Conservation (phyloP, 1,284 basidiomycete species). For the Filobasidium uniguttulatum region DNA sequence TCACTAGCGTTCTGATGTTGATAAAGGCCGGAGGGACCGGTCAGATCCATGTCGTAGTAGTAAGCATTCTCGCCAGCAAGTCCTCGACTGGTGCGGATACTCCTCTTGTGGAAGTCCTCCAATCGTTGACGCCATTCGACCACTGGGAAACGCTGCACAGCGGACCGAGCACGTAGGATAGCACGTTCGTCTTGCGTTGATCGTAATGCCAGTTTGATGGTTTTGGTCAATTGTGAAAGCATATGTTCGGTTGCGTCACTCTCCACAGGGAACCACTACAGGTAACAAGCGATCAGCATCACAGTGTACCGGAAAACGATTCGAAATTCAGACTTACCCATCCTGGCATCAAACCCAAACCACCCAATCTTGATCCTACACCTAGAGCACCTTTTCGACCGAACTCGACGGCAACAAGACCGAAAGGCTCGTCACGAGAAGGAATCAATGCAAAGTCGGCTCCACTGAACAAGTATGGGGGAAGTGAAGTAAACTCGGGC, state of each 20-base stretch:
- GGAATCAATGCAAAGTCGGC: constrained; percentile 89
- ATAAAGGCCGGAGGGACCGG: constrained; percentile 8
- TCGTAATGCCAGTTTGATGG: constrained; percentile 81
- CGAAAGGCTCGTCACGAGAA: constrained; percentile 87
- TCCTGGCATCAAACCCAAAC: constrained; percentile 88
- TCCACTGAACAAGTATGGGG: constrained; percentile 80
- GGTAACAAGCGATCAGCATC: constrained; percentile 11
- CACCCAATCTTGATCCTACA: constrained; percentile 80
- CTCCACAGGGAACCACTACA: constrained; percentile 95
- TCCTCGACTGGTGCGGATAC: constrained; percentile 56
- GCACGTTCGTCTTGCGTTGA: constrained; percentile 79
- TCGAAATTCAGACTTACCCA: too few species aligned
- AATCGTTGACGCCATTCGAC: constrained; percentile 89
- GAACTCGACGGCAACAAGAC: constrained; percentile 86
- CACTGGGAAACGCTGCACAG: constrained; percentile 86
- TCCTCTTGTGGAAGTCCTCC: constrained; percentile 83
- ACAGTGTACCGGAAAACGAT: constrained; percentile 36
- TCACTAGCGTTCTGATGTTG: constrained; percentile 23
- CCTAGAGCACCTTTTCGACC: constrained; percentile 87
- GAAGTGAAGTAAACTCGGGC: constrained; percentile 84
- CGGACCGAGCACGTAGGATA: constrained; percentile 76
- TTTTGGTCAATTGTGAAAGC: constrained; percentile 86
- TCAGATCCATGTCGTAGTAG: constrained; percentile 37
- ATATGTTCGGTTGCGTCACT: constrained; percentile 78
- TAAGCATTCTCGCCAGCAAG: constrained; percentile 60